phyloP scores from a whole-genome alignment of 306 rosid species.

The Lagenaria siceraria region DNA sequence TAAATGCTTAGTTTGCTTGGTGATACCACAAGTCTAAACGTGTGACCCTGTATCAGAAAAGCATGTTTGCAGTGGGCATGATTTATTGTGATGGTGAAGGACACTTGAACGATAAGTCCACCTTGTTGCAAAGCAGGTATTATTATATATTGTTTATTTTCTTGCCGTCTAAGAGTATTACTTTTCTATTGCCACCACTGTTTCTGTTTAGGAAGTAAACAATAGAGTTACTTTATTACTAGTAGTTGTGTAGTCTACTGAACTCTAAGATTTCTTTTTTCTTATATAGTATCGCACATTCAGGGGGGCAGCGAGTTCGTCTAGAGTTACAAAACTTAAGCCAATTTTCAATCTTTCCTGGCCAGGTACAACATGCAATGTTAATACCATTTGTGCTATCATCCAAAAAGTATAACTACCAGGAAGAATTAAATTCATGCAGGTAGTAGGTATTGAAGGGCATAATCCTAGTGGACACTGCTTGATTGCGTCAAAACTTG shows the following conservation, averaged over 20 bases:
- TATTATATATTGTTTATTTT: background rate
- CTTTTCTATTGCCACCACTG: background rate
- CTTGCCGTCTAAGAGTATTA: background rate
- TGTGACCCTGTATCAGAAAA: slow-evolving; percentile 52
- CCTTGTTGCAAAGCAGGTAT: slow-evolving; percentile 87
- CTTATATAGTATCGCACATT: slow-evolving; percentile 47
- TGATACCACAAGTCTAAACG: slow-evolving; percentile 8
- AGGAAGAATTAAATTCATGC: slow-evolving; percentile 19
- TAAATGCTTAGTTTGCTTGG: background rate
- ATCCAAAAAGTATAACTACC: slow-evolving; percentile 8
- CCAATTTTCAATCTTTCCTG: slow-evolving; percentile 83
- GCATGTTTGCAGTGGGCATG: slow-evolving; percentile 77
- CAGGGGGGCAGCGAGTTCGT: slow-evolving; percentile 88
- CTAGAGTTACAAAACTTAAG: slow-evolving; percentile 57
- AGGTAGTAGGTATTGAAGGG: slow-evolving; percentile 88
- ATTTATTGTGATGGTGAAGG: slow-evolving; percentile 89
- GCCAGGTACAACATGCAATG: slow-evolving; percentile 53
- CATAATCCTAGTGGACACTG: slow-evolving; percentile 97
- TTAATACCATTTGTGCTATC: slow-evolving; percentile 3
- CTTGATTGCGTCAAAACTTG: slow-evolving; percentile 72
- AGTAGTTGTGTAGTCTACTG: slow-evolving; percentile 9
- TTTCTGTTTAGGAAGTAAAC: background rate
- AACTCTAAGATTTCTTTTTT: slow-evolving; percentile 1
- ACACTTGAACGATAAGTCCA: slow-evolving; percentile 74
- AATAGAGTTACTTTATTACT: background rate